Conservation (phyloP, 164 flowering plant species). For the Platanus orientalis region DNA sequence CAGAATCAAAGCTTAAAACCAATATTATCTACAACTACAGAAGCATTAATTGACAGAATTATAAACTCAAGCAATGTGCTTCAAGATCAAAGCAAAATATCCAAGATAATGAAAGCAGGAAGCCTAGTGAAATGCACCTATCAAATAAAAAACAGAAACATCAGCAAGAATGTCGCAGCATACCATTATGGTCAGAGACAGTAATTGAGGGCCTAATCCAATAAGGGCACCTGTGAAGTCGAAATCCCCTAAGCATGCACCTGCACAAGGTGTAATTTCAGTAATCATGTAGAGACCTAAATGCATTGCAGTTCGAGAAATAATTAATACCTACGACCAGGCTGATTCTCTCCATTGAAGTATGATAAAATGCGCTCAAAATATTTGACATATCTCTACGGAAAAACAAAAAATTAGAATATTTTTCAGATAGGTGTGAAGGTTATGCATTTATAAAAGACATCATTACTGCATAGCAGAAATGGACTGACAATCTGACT, state of each 20-base stretch:
- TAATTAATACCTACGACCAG: constrained; percentile 73
- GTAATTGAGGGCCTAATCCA: constrained; percentile 97
- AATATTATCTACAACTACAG: too few relatives aligned
- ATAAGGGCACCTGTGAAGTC: constrained; percentile 94
- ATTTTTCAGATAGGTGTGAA: constrained; percentile 10
- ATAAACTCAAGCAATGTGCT: too few relatives aligned
- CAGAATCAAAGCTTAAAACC: too few relatives aligned
- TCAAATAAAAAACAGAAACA: too few relatives aligned
- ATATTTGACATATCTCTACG: constrained; percentile 92
- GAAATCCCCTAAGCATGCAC: constrained; percentile 97
- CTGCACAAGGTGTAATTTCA: constrained; percentile 33
- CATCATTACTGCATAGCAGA: neutral
- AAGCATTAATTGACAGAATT: too few relatives aligned
- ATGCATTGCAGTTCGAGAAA: neutral
- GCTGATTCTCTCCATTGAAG: constrained; percentile 91
- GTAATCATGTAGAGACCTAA: neutral
- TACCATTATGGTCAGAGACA: constrained; percentile 89
- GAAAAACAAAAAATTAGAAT: constrained; percentile 15
- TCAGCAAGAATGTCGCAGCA: constrained; percentile 6
- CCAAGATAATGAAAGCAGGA: too few relatives aligned
- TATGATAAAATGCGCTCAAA: constrained; percentile 81
- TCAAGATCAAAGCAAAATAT: too few relatives aligned
- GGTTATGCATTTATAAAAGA: neutral
- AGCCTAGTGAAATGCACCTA: too few relatives aligned
- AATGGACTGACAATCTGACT: constrained; percentile 89